A percentile compares a stretch with the other conserved stretches of the same genome.
These are phyloP conservation scores for Parathielavia hyrcaniae DNA, from an alignment of 495 filamentous ascomycete genomes.

Conservation along the genomic window DNA sequence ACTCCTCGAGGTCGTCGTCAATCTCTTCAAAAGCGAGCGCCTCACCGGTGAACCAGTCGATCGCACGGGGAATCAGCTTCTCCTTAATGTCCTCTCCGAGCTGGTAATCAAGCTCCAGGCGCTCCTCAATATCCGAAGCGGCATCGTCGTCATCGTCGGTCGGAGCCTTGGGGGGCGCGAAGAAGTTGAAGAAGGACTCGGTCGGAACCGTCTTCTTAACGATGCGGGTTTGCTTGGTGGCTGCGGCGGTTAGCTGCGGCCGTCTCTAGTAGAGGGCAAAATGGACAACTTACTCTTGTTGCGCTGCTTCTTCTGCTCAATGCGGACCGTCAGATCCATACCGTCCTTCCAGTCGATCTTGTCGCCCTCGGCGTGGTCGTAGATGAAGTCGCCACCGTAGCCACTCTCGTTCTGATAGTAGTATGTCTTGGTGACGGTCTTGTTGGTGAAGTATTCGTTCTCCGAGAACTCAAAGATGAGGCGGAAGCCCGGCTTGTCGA, in stretches of 20 bases:
- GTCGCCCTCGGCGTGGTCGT: constrained; percentile 96
- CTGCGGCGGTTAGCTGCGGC: constrained; percentile 46
- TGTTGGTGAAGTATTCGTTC: constrained; percentile 96
- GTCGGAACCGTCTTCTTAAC: constrained; percentile 98
- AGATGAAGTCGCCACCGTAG: constrained; percentile 98
- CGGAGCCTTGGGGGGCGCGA: constrained; percentile 87
- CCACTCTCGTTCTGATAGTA: constrained; percentile 99
- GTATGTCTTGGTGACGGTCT: constrained; percentile 95
- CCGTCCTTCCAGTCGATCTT: constrained; percentile 95
- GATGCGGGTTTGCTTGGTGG: constrained; percentile 97
- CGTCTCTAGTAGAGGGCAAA: background rate
- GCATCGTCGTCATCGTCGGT: constrained; percentile 70
- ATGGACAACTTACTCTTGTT: constrained; percentile 82
- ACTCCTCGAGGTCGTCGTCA: constrained; percentile 80
- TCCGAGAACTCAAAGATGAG: constrained; percentile 94
- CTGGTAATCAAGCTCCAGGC: constrained; percentile 96
- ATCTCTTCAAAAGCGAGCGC: constrained; percentile 95
- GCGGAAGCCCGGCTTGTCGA: constrained; percentile 94
- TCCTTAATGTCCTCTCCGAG: constrained; percentile 99
- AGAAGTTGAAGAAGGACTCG: constrained; percentile 99
- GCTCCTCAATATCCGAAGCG: constrained; percentile 89
- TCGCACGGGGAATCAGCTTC: constrained; percentile 96
- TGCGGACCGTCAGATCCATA: constrained; percentile 85
- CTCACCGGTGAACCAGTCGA: constrained; percentile 99
- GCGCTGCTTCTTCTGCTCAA: constrained; percentile 98